A percentile compares a stretch with the other conserved stretches of the same genome.
Conservation (phyloP, 371 early-diverging fungal genomes). For the Neoconidiobolus thromboides region DNA sequence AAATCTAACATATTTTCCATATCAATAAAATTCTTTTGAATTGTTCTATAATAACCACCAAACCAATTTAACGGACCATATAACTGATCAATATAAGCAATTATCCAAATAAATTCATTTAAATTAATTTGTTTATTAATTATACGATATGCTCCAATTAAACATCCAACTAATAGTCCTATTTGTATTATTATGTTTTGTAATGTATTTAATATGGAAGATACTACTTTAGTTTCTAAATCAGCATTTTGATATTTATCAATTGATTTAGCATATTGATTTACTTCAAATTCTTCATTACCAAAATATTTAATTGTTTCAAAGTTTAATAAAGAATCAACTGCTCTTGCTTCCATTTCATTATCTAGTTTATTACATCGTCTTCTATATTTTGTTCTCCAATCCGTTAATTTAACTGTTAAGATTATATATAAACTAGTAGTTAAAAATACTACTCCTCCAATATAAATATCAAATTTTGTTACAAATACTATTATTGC, state of each 20-base stretch:
- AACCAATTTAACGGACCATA: constrained; percentile 39
- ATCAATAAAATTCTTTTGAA: constrained; percentile 39
- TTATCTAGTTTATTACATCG: constrained; percentile 55
- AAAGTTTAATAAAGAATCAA: constrained; percentile 86
- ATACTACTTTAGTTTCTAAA: constrained; percentile 38
- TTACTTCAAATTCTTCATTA: constrained; percentile 57
- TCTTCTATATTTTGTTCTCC: constrained; percentile 74
- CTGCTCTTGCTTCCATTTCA: constrained; percentile 49
- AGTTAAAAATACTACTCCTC: constrained; percentile 62
- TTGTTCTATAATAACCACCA: constrained; percentile 17
- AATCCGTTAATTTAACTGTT: constrained; percentile 76
- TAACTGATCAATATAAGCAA: constrained; percentile 64
- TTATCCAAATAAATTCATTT: constrained; percentile 74
- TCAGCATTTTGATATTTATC: constrained; percentile 64
- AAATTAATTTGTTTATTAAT: constrained; percentile 43
- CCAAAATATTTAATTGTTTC: constrained; percentile 88
- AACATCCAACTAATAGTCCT: constrained; percentile 53
- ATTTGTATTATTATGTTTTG: constrained; percentile 69
- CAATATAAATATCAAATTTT: constrained; percentile 56
- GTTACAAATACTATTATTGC: constrained; percentile 51
- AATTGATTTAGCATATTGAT: constrained; percentile 53
- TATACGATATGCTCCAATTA: constrained; percentile 63
- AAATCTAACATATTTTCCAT: constrained; percentile 56
- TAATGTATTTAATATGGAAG: constrained; percentile 58
- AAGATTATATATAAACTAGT: constrained; percentile 66